These are phyloP conservation scores for Penicillium taxi DNA, from an alignment of 495 filamentous ascomycete species.

Conservation along the genomic window DNA sequence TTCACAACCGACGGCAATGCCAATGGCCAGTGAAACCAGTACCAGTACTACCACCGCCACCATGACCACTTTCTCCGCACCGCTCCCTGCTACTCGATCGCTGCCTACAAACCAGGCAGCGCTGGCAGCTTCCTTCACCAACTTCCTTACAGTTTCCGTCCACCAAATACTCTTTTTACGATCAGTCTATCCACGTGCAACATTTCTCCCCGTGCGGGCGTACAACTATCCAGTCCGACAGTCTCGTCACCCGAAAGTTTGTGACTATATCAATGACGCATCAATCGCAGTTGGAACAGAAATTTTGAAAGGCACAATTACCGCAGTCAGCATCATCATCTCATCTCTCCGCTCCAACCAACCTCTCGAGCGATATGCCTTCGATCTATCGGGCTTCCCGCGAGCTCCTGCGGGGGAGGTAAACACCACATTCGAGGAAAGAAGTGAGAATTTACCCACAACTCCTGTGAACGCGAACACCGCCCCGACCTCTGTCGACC, in stretches of 20 bases:
- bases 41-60: constrained; percentile 41
- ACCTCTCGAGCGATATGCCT: constrained; percentile 74
- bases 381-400: constrained; percentile 74
- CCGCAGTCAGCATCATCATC: constrained; percentile 67
- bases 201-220: constrained; percentile 73
- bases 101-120: constrained; percentile 41
- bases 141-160: constrained; percentile 81
- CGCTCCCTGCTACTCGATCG: constrained; percentile 36
- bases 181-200: constrained; percentile 66
- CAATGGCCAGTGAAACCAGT: constrained; percentile 44
- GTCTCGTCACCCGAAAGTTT: constrained; percentile 82
- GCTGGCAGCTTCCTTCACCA: constrained; percentile 43
- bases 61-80: constrained; percentile 42
- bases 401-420: constrained; percentile 44
- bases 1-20: constrained; percentile 37
- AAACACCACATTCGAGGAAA: constrained; percentile 46
- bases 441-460: constrained; percentile 35
- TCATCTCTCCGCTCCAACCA: constrained; percentile 49
- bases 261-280: constrained; percentile 82
- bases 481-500: constrained; percentile 42
- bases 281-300: constrained; percentile 67
- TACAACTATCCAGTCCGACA: constrained; percentile 89
- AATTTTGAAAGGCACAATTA: constrained; percentile 62
- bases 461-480: constrained; percentile 29
- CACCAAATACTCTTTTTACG: constrained; percentile 92